Evolutionary conservation across 345 rosid genomes (phyloP), one percentile per base, ranked within the genome.

Genomic region (Isatis tinctoria): DNA sequence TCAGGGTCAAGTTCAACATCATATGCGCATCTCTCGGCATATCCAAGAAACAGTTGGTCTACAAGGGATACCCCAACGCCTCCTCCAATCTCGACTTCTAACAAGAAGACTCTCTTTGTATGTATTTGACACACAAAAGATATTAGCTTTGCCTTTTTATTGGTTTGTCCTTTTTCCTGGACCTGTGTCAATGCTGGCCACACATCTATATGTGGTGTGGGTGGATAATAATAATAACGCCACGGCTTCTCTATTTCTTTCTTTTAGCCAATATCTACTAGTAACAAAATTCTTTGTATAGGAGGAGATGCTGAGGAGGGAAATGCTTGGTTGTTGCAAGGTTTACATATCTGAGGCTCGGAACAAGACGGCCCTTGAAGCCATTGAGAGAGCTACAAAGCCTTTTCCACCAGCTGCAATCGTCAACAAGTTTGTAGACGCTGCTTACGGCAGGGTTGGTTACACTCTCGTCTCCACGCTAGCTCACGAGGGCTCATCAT

Each of bases 371-470:
- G 93, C 97, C 6, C 85, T 94, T 40, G 83, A 87, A 39, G 80
- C 86, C 0, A 85, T 94, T 48, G 95, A 88, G 82, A 79, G 33
- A 80, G 90, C 96, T 67, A 87, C 81, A 12, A 91, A 83, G 82
- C 72, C 72, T 67, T 86, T 90, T 30, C 86, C 85, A 32, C 93
- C 85, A 52, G 85, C 85, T 57, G 88, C 86, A 20, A 82, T 94
- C 59, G 78, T 90, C 66, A 89, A 91, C 82, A 91, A 84, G 86
- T 94, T 94, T 77, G 91, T 86, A 69, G 97, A 94, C 77, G 76
- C 44, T 48, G 74, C 88, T 41, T 94, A 89, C 67, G 88, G 90
- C 60, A 85, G 96, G 76, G 95, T 94, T 22, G 97, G 96, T 37
- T 89, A 89, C 75, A 91, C 96, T 1, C 78, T 91, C 43, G 93